These are phyloP conservation scores for Cantharellus cinnabarinus DNA, from an alignment of 768 basidiomycete genomes.

Conservation along the genomic window DNA sequence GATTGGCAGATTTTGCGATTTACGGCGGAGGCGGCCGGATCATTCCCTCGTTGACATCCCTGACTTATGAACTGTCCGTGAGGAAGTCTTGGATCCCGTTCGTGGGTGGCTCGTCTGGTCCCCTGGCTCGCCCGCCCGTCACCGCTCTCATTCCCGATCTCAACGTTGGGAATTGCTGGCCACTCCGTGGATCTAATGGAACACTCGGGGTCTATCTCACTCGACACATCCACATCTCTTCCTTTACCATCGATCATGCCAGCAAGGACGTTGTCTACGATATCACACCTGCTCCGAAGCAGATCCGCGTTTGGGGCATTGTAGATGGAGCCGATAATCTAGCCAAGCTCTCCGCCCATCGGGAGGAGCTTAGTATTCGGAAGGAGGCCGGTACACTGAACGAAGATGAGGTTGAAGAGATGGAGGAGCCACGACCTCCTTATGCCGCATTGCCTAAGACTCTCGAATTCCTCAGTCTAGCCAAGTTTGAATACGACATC, in stretches of 20 bases:
- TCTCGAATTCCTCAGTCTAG: conserved; percentile 29
- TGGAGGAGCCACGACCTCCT: not conserved
- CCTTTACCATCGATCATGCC: conserved; percentile 77
- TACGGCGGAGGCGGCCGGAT: conserved; percentile 63
- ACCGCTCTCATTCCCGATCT: conserved; percentile 74
- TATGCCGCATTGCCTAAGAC: conserved; percentile 10
- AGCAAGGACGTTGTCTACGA: conserved; percentile 66
- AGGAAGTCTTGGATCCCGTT: conserved; percentile 24
- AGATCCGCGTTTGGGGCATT: conserved; percentile 84
- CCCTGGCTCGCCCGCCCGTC: conserved; percentile 61
- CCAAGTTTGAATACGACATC: conserved; percentile 44
- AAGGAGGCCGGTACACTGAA: not conserved
- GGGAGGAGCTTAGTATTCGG: conserved; percentile 1
- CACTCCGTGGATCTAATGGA: conserved; percentile 58
- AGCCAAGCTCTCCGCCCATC: conserved; percentile 34
- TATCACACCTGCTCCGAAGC: conserved; percentile 55
- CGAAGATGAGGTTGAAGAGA: not conserved
- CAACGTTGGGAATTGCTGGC: conserved; percentile 82
- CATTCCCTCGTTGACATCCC: conserved; percentile 65
- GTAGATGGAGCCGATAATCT: conserved; percentile 61
- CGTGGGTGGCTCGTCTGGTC: conserved; percentile 23
- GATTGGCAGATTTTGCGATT: conserved; percentile 67
- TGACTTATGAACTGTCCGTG: conserved; percentile 42
- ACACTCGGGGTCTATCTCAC: conserved; percentile 69
- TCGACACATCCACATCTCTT: conserved; percentile 32